Evolutionary conservation across 2,329 filamentous ascomycete species (phyloP).

Genomic region (Nemania serpens): DNA sequence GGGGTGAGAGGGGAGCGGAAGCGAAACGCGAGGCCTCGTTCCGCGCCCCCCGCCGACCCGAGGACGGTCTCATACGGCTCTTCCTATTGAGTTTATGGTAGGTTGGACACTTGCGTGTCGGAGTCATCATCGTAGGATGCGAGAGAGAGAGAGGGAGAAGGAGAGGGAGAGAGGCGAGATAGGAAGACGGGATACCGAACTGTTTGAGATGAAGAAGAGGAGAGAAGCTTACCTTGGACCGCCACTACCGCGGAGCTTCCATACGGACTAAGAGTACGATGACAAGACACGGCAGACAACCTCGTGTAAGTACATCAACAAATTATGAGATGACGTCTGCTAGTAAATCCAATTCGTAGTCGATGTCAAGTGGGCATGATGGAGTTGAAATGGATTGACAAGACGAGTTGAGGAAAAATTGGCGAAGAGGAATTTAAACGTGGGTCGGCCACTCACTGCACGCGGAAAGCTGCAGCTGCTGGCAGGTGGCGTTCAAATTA

Average conservation of each 20-base stretch:
- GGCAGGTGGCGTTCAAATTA: neutral
- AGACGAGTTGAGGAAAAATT: slow-evolving; percentile 7
- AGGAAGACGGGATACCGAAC: too few species aligned
- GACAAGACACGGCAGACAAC: neutral
- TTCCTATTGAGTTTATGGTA: slow-evolving; percentile 40
- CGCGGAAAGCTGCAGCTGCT: slow-evolving; percentile 3
- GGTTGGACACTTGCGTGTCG: slow-evolving; percentile 44
- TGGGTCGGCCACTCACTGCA: neutral
- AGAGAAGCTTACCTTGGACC: slow-evolving; percentile 8
- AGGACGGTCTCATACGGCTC: slow-evolving; percentile 44
- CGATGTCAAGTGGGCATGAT: neutral
- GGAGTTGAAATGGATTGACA: neutral
- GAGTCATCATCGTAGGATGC: slow-evolving; percentile 39
- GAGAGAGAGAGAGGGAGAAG: slow-evolving; percentile 5
- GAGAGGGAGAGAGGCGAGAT: too few species aligned
- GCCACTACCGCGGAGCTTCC: neutral
- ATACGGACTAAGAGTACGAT: neutral
- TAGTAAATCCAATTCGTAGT: neutral
- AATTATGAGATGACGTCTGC: too few species aligned
- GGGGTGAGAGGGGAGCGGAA: neutral
- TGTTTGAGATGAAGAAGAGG: neutral
- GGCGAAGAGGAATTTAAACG: slow-evolving; percentile 9
- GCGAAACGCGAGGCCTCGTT: neutral
- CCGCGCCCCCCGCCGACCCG: slow-evolving; percentile 18
- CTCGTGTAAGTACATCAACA: too few species aligned